Base-by-base conservation (phyloP, 768 basidiomycete species). In the Sistotremastrum niveocremeum region DNA sequence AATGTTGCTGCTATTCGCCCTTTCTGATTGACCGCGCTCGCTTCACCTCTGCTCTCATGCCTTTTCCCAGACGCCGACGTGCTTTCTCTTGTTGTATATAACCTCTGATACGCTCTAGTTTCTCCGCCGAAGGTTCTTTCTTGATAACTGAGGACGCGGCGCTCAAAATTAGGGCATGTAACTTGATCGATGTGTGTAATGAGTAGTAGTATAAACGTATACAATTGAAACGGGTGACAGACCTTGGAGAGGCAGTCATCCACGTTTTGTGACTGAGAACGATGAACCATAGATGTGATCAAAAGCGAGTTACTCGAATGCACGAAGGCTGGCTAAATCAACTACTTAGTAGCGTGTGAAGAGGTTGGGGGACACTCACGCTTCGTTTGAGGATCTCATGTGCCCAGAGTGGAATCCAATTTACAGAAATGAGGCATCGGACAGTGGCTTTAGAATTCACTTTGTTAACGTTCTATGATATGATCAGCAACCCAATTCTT, bases 371-470 rank as follows among this genome's bases (percentile, higher is more conserved):
- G 37, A 2, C 29, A 54, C 80, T 29, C 57, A 82, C 79, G 51
- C 72, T 67, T 53, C 53, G 57, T 52, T 64, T 66, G 20, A 86
- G 51, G 32, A 56, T 58, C 5, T 69, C 62, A 33, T 58, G 62
- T 4, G 79, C 74, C 85, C 84, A 87, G 2, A 51, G 44, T 5
- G 85, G 84, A 42, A 87, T 79, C 84, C 84, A 86, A 1, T 61
- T 45, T 1, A 71, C 65, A 44, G 77, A 64, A 6, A 84, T 42
- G 5, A 68, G 59, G 53, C 81, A 84, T 37, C 80, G 69, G 10
- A 81, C 53, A 0, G 76, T 79, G 0, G 74, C 82, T 57, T 88
- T 88, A 9, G 86, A 88, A 48, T 84, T 87, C n/a, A 88, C 73
- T 63, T 87, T 89, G 57, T 89, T 89, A 36, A 89, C 86, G 52